Evolutionary conservation across 139 green algal genomes (phyloP).

Genomic region (Mychonastes homosphaera): DNA sequence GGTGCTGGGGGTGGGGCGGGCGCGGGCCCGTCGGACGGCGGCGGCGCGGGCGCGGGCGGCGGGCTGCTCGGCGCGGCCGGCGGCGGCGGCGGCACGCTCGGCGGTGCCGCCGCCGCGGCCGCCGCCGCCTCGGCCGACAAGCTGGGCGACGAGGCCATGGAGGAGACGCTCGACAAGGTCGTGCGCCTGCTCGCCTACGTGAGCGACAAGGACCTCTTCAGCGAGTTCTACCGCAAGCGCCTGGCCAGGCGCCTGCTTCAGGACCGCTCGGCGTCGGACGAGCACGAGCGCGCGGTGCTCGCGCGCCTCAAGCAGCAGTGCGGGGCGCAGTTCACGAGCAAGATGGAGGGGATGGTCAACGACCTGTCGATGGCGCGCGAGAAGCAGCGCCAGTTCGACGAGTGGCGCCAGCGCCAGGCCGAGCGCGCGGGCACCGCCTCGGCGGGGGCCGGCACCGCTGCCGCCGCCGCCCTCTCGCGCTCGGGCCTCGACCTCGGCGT

Average conservation of each 20-base stretch:
- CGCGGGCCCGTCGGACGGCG: no score
- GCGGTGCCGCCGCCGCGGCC: no score
- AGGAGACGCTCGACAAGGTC: constrained; percentile 93
- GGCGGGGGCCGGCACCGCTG: no score
- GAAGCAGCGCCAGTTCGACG: constrained; percentile 74
- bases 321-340: constrained; percentile 55
- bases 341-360: constrained; percentile 96
- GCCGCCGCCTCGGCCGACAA: no score
- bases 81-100: no score
- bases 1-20: no score
- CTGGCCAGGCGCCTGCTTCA: constrained; percentile 66
- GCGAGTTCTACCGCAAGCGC: constrained; percentile 97
- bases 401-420: constrained; percentile 43
- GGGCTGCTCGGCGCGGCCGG: no score
- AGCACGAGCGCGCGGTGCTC: constrained; percentile 91
- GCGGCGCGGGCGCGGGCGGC: no score
- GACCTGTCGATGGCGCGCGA: constrained; percentile 84
- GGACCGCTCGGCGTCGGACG: constrained; percentile 77
- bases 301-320: constrained; percentile 97
- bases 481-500: constrained; percentile 81
- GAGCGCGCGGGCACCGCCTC: constrained; percentile 28
- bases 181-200: constrained; percentile 97
- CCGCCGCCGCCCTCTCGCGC: no score
- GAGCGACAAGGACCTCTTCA: constrained; percentile 57
- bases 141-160: constrained; percentile 88